Evolutionary conservation across 192 early-diverging fungal species (phyloP), one percentile per base, ranked within the genome.

Genomic region (Tieghemiomyces parasiticus): DNA sequence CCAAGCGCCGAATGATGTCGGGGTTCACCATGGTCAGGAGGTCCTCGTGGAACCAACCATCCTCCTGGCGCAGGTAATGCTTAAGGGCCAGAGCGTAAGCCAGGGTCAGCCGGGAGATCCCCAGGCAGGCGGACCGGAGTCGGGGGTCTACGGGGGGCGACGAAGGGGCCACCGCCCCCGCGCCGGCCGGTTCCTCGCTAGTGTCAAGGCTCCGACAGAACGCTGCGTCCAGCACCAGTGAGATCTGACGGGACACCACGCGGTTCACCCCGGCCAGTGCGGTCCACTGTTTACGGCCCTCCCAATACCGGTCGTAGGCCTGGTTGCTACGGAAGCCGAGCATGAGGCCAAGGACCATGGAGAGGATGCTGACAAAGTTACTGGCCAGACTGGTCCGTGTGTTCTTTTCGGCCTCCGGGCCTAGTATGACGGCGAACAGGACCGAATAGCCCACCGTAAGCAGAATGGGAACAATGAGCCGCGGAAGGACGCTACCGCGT

Each of bases 221-320:
- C 16, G 6, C 38, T 6, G 38, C 8, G 38, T 42, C 38, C 6
- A 42, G 38, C 8, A 16, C 38, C 38, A 42, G 38, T 16, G 38
- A 42, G 38, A 42, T 16, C 38, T 42, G 38, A 16, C 38, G 38
- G 6, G 6, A 16, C 8, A 42, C 16, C 6, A 16, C 16, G 16
- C 38, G 38, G 8, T 10, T 16, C 8, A 10, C 8, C 6, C 38
- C 16, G 16, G 16, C 6, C 22, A 49, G 22, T n/a, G 47, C 47
- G 47, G 47, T 6, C 47, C 47, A 49, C 47, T 24, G 47, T 26
- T 49, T 49, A 26, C 47, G 47, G 25, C 47, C 47, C 47, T 49
- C 47, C 47, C n/a, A 49, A n/a, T 49, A 49, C 47, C 25, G 16
- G 47, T 49, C 47, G 47, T 49, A 49, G 47, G 38, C 38, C 38